Conservation (phyloP, 148 eudicot species). For the Chenopodium formosanum region DNA sequence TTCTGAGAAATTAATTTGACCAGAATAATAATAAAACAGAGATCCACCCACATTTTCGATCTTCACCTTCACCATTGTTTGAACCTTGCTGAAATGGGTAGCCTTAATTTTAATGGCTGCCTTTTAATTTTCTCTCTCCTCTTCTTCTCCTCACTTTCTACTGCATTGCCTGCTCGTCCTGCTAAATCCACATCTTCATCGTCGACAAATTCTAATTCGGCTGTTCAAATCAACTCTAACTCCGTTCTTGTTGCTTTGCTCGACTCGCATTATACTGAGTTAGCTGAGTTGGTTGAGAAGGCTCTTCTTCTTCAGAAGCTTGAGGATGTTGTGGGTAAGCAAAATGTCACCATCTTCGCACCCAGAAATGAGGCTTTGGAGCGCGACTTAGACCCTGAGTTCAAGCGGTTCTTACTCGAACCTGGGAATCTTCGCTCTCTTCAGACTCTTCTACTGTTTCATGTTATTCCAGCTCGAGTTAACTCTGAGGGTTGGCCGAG, state of each 20-base stretch:
- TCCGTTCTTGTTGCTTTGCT: constrained; percentile 58
- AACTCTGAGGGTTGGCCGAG: constrained; percentile 31
- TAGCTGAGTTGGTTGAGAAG: constrained; percentile 57
- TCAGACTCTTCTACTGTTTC: constrained; percentile 44
- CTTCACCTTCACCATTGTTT: too few species aligned
- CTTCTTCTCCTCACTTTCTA: neutral
- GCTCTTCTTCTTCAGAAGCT: constrained; percentile 48
- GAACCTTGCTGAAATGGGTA: constrained; percentile 27
- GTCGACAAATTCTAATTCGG: neutral
- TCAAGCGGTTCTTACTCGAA: constrained; percentile 57
- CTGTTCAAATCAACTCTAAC: constrained; percentile 50
- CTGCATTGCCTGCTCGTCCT: constrained; percentile 15
- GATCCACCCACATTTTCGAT: constrained; percentile 20
- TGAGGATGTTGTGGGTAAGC: constrained; percentile 33
- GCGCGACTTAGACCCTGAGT: constrained; percentile 59
- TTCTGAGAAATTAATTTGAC: too few species aligned
- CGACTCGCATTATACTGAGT: constrained; percentile 62
- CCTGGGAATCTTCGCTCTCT: constrained; percentile 54
- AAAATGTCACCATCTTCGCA: constrained; percentile 56
- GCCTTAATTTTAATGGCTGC: constrained; percentile 36
- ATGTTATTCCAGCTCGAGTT: constrained; percentile 39
- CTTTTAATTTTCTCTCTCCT: constrained; percentile 11
- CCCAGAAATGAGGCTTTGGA: constrained; percentile 51
- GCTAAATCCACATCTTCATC: neutral
- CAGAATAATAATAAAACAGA: too few species aligned